Evolutionary conservation across 192 early-diverging fungal genomes (phyloP).

Genomic region (Coemansia sp.): DNA sequence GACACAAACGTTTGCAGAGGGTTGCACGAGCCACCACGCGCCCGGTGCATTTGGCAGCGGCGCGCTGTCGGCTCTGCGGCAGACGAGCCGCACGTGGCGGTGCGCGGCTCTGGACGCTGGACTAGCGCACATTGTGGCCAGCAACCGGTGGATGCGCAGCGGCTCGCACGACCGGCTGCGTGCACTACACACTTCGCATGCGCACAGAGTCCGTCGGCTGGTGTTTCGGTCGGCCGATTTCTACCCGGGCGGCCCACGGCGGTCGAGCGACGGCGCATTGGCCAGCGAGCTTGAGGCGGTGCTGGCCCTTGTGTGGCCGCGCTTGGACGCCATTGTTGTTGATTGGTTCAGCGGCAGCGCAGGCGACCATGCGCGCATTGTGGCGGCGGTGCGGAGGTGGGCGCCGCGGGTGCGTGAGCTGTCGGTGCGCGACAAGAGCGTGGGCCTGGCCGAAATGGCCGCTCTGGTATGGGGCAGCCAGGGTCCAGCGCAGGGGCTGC

Average conservation of each 20-base stretch:
- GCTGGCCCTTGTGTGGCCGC: slow-evolving; percentile 34
- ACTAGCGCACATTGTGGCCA: slow-evolving; percentile 31
- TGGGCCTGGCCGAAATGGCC: slow-evolving; percentile 11
- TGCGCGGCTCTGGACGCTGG: slow-evolving; percentile 34
- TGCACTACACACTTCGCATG: slow-evolving; percentile 13
- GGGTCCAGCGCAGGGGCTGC: neutral
- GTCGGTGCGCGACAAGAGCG: slow-evolving; percentile 38
- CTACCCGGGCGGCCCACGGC: slow-evolving; percentile 20
- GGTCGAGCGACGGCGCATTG: slow-evolving; percentile 8
- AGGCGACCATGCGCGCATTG: slow-evolving; percentile 28
- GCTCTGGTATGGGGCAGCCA: slow-evolving; percentile 9
- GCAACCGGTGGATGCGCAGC: slow-evolving; percentile 47
- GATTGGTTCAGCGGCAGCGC: slow-evolving; percentile 41
- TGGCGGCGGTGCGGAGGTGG: slow-evolving; percentile 18
- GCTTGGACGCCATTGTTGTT: slow-evolving; percentile 28
- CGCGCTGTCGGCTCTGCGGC: slow-evolving; percentile 30
- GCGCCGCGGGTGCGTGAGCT: slow-evolving; percentile 30
- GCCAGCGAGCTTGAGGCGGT: slow-evolving; percentile 31
- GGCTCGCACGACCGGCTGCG: slow-evolving; percentile 17
- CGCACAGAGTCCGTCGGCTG: slow-evolving; percentile 25
- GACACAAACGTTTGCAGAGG: slow-evolving; percentile 12
- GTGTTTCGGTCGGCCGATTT: slow-evolving; percentile 42
- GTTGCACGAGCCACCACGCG: slow-evolving; percentile 36
- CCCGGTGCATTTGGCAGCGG: slow-evolving; percentile 30
- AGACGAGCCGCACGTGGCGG: slow-evolving; percentile 41